Conservation (phyloP, 495 filamentous ascomycete genomes). For the Chaetomidium leptoderma region DNA sequence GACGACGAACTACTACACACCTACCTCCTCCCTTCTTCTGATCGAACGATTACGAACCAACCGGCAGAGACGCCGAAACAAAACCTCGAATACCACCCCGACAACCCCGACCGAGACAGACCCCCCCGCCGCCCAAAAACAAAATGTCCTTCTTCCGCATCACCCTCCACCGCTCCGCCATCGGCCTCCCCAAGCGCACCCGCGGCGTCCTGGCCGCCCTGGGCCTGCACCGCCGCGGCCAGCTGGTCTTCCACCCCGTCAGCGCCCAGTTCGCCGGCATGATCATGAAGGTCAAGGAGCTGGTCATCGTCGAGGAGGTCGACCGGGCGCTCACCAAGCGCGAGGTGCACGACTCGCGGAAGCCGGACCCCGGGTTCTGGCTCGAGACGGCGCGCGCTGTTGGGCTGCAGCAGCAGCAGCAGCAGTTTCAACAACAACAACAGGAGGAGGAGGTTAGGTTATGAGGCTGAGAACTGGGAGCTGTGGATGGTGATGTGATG, state of each 20-base stretch:
- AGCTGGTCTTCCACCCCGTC: constrained; percentile 89
- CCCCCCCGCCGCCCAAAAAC: too few species aligned
- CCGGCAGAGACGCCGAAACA: background rate
- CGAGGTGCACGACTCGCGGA: constrained; percentile 69
- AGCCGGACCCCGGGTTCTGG: constrained; percentile 80
- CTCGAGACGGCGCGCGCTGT: constrained; percentile 55
- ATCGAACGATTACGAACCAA: too few species aligned
- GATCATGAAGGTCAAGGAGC: constrained; percentile 96
- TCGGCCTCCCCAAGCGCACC: constrained; percentile 81
- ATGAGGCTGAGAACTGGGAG: background rate
- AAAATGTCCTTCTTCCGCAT: constrained; percentile 90
- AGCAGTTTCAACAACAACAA: background rate
- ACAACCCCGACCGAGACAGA: too few species aligned
- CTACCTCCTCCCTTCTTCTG: too few species aligned
- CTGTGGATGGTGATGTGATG: background rate
- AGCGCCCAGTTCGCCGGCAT: constrained; percentile 80
- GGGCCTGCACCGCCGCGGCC: constrained; percentile 81
- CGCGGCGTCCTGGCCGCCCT: constrained; percentile 82
- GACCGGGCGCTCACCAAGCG: constrained; percentile 61
- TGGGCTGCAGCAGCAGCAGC: background rate
- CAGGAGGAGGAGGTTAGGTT: constrained; percentile 14
- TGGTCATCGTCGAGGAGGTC: constrained; percentile 83
- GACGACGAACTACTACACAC: background rate
- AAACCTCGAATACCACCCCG: background rate
- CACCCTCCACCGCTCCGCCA: constrained; percentile 86